Conservation (phyloP, 106 monocot species). For the Phalaenopsis aphrodite region DNA sequence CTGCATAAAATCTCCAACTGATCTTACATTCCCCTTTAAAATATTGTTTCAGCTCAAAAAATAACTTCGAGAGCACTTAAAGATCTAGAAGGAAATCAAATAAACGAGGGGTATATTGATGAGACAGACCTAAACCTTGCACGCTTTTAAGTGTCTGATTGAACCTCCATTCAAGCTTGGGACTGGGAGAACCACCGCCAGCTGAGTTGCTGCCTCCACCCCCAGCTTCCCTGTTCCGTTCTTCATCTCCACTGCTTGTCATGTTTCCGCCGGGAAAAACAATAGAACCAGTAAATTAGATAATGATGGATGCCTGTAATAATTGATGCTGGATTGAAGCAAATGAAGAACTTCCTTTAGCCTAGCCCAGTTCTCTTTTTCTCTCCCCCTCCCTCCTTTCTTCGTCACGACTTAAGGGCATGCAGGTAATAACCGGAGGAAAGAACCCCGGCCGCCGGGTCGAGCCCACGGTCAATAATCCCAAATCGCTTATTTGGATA, state of each 20-base stretch:
- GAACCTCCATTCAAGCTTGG: conserved; percentile 79
- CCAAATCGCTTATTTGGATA: no score
- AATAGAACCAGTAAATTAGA: neutral
- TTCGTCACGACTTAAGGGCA: no score
- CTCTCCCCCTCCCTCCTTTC: no score
- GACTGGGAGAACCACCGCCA: conserved; percentile 21
- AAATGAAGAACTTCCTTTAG: neutral
- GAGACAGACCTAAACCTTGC: conserved; percentile 53
- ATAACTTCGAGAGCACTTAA: neutral
- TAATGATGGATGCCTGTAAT: neutral
- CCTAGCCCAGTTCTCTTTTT: no score
- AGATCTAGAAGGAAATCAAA: neutral
- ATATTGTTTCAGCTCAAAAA: neutral
- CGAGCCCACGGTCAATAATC: no score
- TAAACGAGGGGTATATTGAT: neutral
- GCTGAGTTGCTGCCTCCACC: conserved; percentile 5
- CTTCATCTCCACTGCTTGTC: conserved; percentile 30
- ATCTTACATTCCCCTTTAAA: neutral
- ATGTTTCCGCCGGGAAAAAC: conserved; percentile 8
- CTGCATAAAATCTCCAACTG: neutral
- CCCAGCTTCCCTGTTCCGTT: conserved; percentile 11
- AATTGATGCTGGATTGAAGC: neutral
- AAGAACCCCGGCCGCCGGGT: no score
- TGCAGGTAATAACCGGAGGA: no score
- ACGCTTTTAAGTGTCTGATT: conserved; percentile 93